Conservation (phyloP, 768 basidiomycete genomes). For the Rhodosporidiobolus odoratus region DNA sequence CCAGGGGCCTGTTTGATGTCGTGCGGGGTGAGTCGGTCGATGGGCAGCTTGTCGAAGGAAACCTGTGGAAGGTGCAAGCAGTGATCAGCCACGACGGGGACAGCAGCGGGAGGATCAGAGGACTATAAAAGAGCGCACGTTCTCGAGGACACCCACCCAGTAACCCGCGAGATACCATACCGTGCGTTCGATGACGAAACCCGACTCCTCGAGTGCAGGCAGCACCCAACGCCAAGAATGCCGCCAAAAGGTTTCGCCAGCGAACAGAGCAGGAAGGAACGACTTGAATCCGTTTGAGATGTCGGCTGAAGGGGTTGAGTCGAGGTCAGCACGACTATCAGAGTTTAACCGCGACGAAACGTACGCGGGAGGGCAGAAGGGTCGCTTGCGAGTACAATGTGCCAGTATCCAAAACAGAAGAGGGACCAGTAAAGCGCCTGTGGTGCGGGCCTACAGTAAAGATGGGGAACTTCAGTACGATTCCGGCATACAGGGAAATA, state of each 20-base stretch:
- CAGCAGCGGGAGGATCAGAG: not conserved
- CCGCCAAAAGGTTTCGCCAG: constrained; percentile 74
- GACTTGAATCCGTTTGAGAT: constrained; percentile 66
- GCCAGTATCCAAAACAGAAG: constrained; percentile 61
- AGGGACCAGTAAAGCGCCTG: constrained; percentile 54
- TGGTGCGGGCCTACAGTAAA: constrained; percentile 56
- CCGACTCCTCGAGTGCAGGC: constrained; percentile 56
- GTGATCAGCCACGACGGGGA: not conserved
- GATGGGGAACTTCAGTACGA: constrained; percentile 41
- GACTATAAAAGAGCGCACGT: constrained; percentile 49
- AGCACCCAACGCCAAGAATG: constrained; percentile 67
- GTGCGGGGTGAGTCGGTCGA: constrained; percentile 65
- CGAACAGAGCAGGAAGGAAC: constrained; percentile 72
- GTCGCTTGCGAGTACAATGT: constrained; percentile 71
- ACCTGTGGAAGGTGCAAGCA: not conserved
- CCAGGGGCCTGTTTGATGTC: constrained; percentile 65
- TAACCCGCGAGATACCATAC: constrained; percentile 70
- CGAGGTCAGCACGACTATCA: too few species aligned
- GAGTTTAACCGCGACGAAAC: not conserved
- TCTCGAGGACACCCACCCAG: constrained; percentile 72
- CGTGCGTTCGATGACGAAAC: constrained; percentile 65
- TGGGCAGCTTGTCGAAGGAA: constrained; percentile 54
- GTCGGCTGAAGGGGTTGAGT: constrained; percentile 55
- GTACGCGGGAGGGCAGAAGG: constrained; percentile 43
- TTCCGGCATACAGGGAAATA: constrained; percentile 68